Percentiles rank a stretch among this genome's conserved stretches.
phyloP scores from a whole-genome alignment of 2,329 filamentous ascomycete species.

The Fusarium compactum region DNA sequence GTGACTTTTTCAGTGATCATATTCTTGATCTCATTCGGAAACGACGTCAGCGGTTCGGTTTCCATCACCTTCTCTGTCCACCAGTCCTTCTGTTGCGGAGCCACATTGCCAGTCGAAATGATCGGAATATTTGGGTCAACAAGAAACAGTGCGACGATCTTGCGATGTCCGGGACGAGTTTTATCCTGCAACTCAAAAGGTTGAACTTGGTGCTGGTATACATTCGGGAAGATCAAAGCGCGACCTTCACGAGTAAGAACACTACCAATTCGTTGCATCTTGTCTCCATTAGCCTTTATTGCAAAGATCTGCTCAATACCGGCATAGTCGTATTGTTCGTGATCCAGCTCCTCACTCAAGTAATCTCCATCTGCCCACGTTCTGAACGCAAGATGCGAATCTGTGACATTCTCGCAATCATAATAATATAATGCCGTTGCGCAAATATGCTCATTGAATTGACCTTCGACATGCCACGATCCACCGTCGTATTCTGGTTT shows the following conservation, averaged over 20 bases:
- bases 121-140: background rate
- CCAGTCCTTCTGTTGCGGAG: slow-evolving; percentile 11
- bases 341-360: background rate
- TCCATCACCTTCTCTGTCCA: background rate
- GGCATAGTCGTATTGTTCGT: background rate
- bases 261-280: background rate
- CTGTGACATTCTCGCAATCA: slow-evolving; percentile 16
- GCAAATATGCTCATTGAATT: slow-evolving; percentile 13
- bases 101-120: slow-evolving; percentile 1
- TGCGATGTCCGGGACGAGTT: background rate
- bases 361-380: background rate
- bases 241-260: background rate
- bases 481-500: slow-evolving; percentile 5
- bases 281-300: background rate
- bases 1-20: background rate
- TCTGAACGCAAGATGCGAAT: background rate
- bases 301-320: background rate
- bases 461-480: slow-evolving; percentile 21
- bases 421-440: slow-evolving; percentile 19
- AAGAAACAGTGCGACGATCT: slow-evolving; percentile 7
- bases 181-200: slow-evolving; percentile 1
- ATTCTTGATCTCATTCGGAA: background rate
- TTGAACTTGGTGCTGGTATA: background rate
- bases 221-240: slow-evolving; percentile 9
- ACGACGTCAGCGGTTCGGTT: background rate